Percentiles rank a stretch among this genome's conserved stretches.
phyloP scores from a whole-genome alignment of 139 green algal species.

The Tetradesmus obliquus region DNA sequence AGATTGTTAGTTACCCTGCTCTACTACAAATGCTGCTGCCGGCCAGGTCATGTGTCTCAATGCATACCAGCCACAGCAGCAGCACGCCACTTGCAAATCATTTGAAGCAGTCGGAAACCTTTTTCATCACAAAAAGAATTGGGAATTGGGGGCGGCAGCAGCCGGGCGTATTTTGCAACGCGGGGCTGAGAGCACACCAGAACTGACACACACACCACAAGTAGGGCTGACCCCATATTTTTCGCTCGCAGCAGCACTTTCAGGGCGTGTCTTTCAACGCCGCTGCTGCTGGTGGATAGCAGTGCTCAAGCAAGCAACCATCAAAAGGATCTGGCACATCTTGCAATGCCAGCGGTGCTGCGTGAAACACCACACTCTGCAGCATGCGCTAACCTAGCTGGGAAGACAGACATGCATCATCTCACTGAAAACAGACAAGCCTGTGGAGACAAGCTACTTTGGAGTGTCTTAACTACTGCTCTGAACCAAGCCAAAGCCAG shows the following conservation, averaged over 20 bases:
- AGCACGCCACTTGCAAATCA: not conserved
- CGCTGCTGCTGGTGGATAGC: not conserved
- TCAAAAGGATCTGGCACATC: not conserved
- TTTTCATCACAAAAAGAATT: not conserved
- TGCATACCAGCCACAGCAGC: not conserved
- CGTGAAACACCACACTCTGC: not conserved
- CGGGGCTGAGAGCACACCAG: not conserved
- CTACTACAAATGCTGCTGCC: not conserved
- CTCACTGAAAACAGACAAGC: not conserved
- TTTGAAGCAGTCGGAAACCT: not conserved
- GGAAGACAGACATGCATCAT: not conserved
- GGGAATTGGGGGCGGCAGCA: not conserved
- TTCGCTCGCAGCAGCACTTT: not conserved
- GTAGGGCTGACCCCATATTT: not conserved
- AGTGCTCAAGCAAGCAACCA: not conserved
- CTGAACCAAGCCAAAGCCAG: not conserved
- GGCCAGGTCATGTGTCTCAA: constrained; percentile 1
- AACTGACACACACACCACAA: not conserved
- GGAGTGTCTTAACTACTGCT: not conserved
- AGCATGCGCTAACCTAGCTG: not conserved
- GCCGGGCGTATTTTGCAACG: not conserved
- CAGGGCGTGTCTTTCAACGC: not conserved
- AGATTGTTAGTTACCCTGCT: not conserved
- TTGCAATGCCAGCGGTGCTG: constrained; percentile 12
- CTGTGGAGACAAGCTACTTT: not conserved